These are phyloP conservation scores for Trametes pubescens DNA, from an alignment of 1,284 basidiomycete species.

Conservation along the genomic window DNA sequence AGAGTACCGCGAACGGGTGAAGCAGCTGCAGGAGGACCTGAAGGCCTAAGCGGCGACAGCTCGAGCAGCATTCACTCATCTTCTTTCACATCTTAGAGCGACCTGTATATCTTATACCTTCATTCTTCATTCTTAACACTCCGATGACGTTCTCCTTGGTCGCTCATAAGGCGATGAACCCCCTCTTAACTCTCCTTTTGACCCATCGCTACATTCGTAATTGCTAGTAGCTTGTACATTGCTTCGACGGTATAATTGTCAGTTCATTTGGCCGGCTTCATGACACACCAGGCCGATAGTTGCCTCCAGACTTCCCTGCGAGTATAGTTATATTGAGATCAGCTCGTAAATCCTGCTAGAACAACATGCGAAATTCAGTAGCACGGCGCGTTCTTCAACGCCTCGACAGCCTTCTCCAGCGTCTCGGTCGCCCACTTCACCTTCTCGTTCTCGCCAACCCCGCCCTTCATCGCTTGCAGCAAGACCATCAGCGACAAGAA, in stretches of 20 bases:
- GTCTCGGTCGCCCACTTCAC: conserved; percentile 53
- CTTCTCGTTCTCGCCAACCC: conserved; percentile 39
- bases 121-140: neutral
- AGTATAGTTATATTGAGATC: too few relatives aligned
- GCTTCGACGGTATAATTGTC: neutral
- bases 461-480: conserved; percentile 42
- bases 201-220: neutral
- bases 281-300: too few relatives aligned
- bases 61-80: neutral
- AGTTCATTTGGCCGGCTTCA: neutral
- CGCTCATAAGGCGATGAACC: neutral
- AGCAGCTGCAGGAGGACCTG: neutral
- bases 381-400: conserved; percentile 57
- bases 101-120: neutral
- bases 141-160: neutral
- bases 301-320: too few relatives aligned
- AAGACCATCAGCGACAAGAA: conserved; percentile 65
- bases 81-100: neutral
- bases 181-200: neutral
- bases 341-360: too few relatives aligned
- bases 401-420: conserved; percentile 47
- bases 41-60: neutral
- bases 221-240: conserved; percentile 5
- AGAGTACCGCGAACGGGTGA: neutral
- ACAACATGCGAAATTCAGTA: conserved; percentile 39